Evolutionary conservation across 73 alveolate species (phyloP).

Genomic region (Uronychia binucleata): DNA sequence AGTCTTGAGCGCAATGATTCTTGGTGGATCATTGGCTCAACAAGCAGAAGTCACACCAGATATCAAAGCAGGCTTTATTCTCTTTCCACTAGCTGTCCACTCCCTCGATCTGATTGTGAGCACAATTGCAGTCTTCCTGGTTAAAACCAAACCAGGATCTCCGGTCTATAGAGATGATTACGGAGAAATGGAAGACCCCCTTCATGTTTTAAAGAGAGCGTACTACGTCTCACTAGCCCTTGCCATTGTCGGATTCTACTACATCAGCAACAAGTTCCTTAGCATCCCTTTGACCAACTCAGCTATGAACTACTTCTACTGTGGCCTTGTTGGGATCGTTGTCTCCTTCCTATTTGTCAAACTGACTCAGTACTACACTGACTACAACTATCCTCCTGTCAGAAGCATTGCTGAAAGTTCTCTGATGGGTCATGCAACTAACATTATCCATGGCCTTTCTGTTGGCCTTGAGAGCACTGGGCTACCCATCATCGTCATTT

Average conservation of each 20-base stretch:
- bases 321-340: constrained; percentile 72
- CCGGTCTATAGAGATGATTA: constrained; percentile 60
- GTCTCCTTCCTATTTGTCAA: constrained; percentile 70
- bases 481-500: constrained; percentile 76
- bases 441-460: constrained; percentile 86
- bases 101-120: constrained; percentile 72
- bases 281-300: constrained; percentile 52
- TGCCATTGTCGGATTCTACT: constrained; percentile 74
- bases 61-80: constrained; percentile 70
- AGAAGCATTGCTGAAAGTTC: constrained; percentile 76
- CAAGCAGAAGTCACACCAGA: constrained; percentile 50
- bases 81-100: constrained; percentile 84
- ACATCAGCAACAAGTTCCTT: constrained; percentile 64
- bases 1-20: constrained; percentile 88
- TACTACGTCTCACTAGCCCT: constrained; percentile 69
- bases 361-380: constrained; percentile 87
- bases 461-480: constrained; percentile 81
- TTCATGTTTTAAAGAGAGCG: constrained; percentile 73
- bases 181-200: constrained; percentile 80
- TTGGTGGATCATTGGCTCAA: constrained; percentile 82
- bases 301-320: constrained; percentile 61
- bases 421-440: constrained; percentile 92
- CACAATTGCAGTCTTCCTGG: constrained; percentile 75
- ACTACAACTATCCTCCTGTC: constrained; percentile 87
- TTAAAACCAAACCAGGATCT: constrained; percentile 76